Conservation (phyloP, 1,284 basidiomycete species). For the Ceratorhiza oryzae-sativae region DNA sequence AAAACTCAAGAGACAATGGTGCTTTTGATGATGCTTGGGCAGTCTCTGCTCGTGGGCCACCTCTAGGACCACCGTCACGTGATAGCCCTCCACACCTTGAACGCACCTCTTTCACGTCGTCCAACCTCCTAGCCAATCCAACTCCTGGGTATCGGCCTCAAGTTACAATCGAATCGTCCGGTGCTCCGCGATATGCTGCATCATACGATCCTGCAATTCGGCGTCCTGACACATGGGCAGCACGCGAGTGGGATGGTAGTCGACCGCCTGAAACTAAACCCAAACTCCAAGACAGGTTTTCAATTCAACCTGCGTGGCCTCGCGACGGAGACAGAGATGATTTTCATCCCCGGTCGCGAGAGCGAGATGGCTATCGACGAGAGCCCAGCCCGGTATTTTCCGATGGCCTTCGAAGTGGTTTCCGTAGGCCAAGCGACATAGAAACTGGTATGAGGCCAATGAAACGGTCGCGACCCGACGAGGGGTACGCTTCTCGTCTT, state of each 20-base stretch:
- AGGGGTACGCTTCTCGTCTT: conserved; percentile 9
- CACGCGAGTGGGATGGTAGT: conserved; percentile 15
- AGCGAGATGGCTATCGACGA: conserved; percentile 12
- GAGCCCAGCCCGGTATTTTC: conserved; percentile 18
- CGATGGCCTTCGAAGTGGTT: conserved; percentile 25
- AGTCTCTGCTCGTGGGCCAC: conserved; percentile 1
- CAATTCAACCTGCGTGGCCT: conserved; percentile 13
- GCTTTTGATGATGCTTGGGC: conserved; percentile 16
- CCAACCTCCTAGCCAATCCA: conserved; percentile 15
- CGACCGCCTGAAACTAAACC: conserved; percentile 17
- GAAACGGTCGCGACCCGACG: conserved; percentile 31
- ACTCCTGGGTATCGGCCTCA: conserved; percentile 28
- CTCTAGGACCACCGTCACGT: conserved; percentile 6
- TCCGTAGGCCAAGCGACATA: conserved; percentile 7
- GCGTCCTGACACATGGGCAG: conserved; percentile 11
- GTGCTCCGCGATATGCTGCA: conserved; percentile 5
- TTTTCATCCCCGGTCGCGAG: neutral
- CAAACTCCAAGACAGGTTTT: conserved; percentile 31
- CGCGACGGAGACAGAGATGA: conserved; percentile 16
- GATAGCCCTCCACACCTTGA: conserved; percentile 23
- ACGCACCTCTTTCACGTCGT: conserved; percentile 20
- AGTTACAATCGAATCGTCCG: neutral
- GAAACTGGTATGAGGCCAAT: conserved; percentile 31
- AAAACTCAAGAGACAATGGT: conserved; percentile 11
- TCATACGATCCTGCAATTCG: conserved; percentile 8